Conservation (phyloP, 2,329 filamentous ascomycete species). For the Cryphonectria carpinicola region DNA sequence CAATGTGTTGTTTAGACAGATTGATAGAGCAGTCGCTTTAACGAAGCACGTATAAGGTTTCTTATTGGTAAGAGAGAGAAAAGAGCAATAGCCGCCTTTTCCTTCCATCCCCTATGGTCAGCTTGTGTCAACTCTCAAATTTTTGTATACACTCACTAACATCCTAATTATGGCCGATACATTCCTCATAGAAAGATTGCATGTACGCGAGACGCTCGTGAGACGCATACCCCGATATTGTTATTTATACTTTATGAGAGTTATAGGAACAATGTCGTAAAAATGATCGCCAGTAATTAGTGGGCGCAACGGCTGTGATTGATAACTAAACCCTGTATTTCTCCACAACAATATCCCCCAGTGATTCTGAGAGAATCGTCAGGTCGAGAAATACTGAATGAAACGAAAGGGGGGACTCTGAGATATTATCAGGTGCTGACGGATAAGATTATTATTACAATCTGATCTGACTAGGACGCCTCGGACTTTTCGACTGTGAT, state of each 20-base stretch:
- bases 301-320: background rate
- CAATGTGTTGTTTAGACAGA: too few relatives aligned
- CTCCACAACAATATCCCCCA: background rate
- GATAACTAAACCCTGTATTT: too few relatives aligned
- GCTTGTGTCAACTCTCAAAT: too few relatives aligned
- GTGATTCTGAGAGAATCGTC: background rate
- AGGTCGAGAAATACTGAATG: background rate
- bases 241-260: background rate
- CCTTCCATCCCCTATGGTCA: background rate
- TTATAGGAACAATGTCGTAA: constrained; percentile 7
- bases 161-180: background rate
- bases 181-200: background rate
- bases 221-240: background rate
- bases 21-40: too few relatives aligned
- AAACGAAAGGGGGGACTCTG: background rate
- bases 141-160: background rate
- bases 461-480: background rate
- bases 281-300: background rate
- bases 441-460: background rate
- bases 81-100: background rate
- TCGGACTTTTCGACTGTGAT: background rate
- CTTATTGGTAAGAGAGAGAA: too few relatives aligned
- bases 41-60: background rate
- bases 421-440: background rate
- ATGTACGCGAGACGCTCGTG: background rate